A percentile compares a stretch with the other conserved stretches of the same genome.
These are phyloP conservation scores for Tuber magnatum DNA, from an alignment of 495 filamentous ascomycete species.

Conservation along the genomic window DNA sequence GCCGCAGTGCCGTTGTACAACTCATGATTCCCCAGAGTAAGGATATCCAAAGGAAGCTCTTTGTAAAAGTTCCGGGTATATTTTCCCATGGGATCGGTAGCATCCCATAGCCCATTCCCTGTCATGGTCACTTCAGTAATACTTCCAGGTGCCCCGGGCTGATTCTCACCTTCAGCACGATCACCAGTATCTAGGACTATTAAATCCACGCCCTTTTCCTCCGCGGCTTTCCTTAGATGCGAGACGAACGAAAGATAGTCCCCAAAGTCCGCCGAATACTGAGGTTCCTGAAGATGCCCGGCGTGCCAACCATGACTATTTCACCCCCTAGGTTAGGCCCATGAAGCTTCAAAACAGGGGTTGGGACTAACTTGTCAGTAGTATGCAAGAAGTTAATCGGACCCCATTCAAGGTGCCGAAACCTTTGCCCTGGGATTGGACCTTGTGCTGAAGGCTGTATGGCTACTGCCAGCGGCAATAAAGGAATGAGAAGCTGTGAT, in stretches of 20 bases:
- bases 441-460: constrained; percentile 72
- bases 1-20: constrained; percentile 75
- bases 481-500: constrained; percentile 12
- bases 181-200: constrained; percentile 91
- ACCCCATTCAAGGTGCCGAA: constrained; percentile 80
- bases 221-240: constrained; percentile 69
- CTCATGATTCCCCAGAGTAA: constrained; percentile 92
- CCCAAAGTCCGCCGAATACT: constrained; percentile 93
- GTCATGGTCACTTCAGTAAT: background rate
- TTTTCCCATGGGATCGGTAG: constrained; percentile 74
- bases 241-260: constrained; percentile 91
- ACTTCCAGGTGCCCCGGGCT: background rate
- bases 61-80: constrained; percentile 81
- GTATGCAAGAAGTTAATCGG: constrained; percentile 75
- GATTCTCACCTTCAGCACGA: constrained; percentile 60
- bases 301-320: constrained; percentile 92
- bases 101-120: constrained; percentile 90
- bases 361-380: constrained; percentile 28
- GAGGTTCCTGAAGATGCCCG: constrained; percentile 84
- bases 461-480: constrained; percentile 43
- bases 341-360: background rate
- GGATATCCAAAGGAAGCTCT: constrained; percentile 71
- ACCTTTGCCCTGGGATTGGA: constrained; percentile 64
- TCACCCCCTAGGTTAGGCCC: constrained; percentile 35
- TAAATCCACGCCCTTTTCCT: constrained; percentile 70